phyloP scores from a whole-genome alignment of 2,329 filamentous ascomycete genomes.

The Penicillium verrucosum region DNA sequence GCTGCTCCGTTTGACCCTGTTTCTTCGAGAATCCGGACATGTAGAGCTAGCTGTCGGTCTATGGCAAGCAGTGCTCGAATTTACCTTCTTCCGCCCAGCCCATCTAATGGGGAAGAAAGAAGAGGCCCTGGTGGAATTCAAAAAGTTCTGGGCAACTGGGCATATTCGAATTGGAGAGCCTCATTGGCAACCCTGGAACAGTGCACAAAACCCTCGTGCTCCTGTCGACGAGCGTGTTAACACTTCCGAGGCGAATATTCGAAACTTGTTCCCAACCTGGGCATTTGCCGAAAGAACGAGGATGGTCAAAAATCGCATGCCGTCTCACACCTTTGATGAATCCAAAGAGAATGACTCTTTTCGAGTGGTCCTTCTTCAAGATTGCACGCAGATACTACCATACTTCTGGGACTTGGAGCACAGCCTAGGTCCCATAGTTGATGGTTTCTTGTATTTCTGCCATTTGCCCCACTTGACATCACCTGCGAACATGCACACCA shows the following conservation, averaged over 20 bases:
- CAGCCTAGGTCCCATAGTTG: slow-evolving; percentile 54
- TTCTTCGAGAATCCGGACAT: slow-evolving; percentile 74
- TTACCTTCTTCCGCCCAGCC: slow-evolving; percentile 60
- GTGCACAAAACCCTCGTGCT: slow-evolving; percentile 31
- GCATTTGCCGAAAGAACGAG: slow-evolving; percentile 53
- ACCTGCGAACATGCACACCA: slow-evolving; percentile 22
- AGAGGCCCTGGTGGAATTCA: slow-evolving; percentile 48
- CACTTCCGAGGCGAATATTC: slow-evolving; percentile 19
- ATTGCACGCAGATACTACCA: slow-evolving; percentile 64
- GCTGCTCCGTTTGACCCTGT: slow-evolving; percentile 69
- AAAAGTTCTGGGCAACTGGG: slow-evolving; percentile 85
- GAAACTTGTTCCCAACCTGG: slow-evolving; percentile 46
- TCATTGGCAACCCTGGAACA: slow-evolving; percentile 66
- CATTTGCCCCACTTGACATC: slow-evolving; percentile 56
- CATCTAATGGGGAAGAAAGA: slow-evolving; percentile 21
- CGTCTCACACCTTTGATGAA: slow-evolving; percentile 73
- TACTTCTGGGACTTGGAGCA: slow-evolving; percentile 22
- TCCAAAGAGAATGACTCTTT: slow-evolving; percentile 76
- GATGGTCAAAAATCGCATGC: slow-evolving; percentile 52
- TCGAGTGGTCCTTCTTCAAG: slow-evolving; percentile 73
- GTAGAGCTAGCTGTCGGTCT: slow-evolving; percentile 70
- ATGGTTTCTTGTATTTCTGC: slow-evolving; percentile 69
- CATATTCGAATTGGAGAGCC: slow-evolving; percentile 72
- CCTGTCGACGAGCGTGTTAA: slow-evolving; percentile 27
- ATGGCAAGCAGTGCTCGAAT: slow-evolving; percentile 81